These are phyloP conservation scores for Linum lewisii DNA, from an alignment of 345 rosid genomes.

Conservation along the genomic window DNA sequence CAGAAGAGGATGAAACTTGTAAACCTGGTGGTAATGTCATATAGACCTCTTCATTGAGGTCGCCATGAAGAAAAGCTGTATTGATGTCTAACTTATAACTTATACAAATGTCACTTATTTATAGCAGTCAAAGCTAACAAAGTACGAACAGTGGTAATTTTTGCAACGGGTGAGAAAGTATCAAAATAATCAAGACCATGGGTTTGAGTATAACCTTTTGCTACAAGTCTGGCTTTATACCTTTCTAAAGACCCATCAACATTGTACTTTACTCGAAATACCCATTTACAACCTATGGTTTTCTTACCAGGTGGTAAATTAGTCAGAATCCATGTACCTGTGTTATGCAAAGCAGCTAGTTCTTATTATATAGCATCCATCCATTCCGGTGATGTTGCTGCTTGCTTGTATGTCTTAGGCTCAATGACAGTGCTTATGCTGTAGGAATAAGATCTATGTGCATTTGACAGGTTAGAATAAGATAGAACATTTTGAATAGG, in stretches of 20 bases:
- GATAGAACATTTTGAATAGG: too few species aligned
- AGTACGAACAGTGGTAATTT: neutral
- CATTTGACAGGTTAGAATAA: too few species aligned
- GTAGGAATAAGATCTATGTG: too few species aligned
- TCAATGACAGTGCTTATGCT: too few species aligned
- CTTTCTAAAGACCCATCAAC: neutral
- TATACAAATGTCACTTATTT: neutral
- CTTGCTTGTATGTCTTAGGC: too few species aligned
- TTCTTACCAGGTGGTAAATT: too few species aligned
- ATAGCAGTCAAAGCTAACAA: neutral
- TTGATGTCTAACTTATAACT: too few species aligned
- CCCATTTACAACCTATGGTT: neutral
- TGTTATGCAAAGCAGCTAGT: too few species aligned
- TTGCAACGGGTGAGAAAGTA: neutral
- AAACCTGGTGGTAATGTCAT: neutral
- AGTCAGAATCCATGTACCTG: too few species aligned
- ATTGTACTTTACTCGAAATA: neutral
- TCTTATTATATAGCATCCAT: too few species aligned
- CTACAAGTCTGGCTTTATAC: neutral
- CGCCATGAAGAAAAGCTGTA: neutral
- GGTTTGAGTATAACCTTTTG: neutral
- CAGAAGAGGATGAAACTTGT: too few species aligned
- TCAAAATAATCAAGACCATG: neutral
- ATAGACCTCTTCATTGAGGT: neutral
- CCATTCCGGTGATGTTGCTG: too few species aligned